Base-by-base conservation (phyloP, 139 green algal species). In the Micractinium conductrix region DNA sequence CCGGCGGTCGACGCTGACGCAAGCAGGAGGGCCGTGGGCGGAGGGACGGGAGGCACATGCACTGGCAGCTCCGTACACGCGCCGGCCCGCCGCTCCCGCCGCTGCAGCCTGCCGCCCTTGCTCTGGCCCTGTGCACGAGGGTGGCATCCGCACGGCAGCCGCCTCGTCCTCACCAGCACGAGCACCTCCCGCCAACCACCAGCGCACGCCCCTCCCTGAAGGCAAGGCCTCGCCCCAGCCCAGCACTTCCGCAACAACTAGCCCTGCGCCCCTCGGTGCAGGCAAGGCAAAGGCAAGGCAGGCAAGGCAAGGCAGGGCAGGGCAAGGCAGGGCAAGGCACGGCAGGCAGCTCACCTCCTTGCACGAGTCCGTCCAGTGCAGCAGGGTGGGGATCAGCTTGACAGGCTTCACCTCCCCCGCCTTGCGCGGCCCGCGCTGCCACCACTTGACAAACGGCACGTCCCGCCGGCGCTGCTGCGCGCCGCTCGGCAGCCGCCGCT, bases 301-400 rank as follows among this genome's bases (percentile, higher is more conserved):
- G 10, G 48, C 48, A 58, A 58, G 48, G 12, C 48, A 14, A 58
- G 48, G 48, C 14, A 14, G 48, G 48, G 48, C 14, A 14, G 48
- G 14, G 55, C 26, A 14, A 37, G 60, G 26, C 22, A 14, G 9
- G 35, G 6, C 6, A 38, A 37, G 42, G n/a, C 8, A 10, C 65
- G 10, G 30, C 63, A 70, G 1, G 63, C 63, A 9, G 24, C 71
- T 58, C 72, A 81, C 75, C 37, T 48, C 50, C n/a, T 45, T 12
- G 38, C 75, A 71, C 2, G 48, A 68, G 37, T 81, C 35, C 2
- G 37, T 81, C 37, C 70, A 2, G 75, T 81, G 75, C 75, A 81
- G 37, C 53, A 81, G 75, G 5, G n/a, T 24, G 4, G 55, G 38
- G 2, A 69, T 37, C 8, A 81, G 53, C 1, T n/a, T 35, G 50